A percentile compares a stretch with the other conserved stretches of the same genome.
These are phyloP conservation scores for Boletus rufocinnamomeus DNA, from an alignment of 768 basidiomycete genomes.

Conservation along the genomic window DNA sequence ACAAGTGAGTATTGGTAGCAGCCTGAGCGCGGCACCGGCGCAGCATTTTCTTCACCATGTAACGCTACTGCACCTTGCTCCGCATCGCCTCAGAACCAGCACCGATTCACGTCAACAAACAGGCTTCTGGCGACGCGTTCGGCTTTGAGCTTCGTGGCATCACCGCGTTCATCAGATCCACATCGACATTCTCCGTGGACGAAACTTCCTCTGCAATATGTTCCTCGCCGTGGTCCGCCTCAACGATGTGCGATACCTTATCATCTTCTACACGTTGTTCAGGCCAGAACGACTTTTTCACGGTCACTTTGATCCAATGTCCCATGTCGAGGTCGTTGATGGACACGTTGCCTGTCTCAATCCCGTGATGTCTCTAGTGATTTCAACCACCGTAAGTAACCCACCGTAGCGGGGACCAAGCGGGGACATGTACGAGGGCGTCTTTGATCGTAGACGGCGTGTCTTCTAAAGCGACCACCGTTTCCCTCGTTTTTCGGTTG, in stretches of 20 bases:
- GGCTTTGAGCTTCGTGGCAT: not conserved
- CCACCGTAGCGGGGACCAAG: not conserved
- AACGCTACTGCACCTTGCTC: not conserved
- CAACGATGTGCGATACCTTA: not conserved
- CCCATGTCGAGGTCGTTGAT: constrained; percentile 20
- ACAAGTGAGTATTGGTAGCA: too few species aligned
- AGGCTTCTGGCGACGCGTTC: too few species aligned
- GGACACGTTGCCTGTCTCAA: constrained; percentile 1
- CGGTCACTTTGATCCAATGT: constrained; percentile 16
- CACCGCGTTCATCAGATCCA: not conserved
- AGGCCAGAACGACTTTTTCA: not conserved
- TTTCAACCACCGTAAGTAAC: not conserved
- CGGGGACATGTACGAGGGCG: constrained; percentile 12
- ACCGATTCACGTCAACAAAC: not conserved
- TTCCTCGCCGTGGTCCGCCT: not conserved
- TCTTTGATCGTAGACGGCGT: not conserved
- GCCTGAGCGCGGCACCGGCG: too few species aligned
- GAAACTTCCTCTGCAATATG: not conserved
- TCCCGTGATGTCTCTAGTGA: constrained; percentile 1
- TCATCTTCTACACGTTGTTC: not conserved
- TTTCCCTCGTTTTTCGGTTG: constrained; percentile 4
- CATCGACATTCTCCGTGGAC: not conserved
- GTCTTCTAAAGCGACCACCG: not conserved
- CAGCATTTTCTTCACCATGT: too few species aligned
- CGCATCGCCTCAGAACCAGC: too few species aligned